Conservation (phyloP, 192 early-diverging fungal genomes). For the Entomortierella parvispora region DNA sequence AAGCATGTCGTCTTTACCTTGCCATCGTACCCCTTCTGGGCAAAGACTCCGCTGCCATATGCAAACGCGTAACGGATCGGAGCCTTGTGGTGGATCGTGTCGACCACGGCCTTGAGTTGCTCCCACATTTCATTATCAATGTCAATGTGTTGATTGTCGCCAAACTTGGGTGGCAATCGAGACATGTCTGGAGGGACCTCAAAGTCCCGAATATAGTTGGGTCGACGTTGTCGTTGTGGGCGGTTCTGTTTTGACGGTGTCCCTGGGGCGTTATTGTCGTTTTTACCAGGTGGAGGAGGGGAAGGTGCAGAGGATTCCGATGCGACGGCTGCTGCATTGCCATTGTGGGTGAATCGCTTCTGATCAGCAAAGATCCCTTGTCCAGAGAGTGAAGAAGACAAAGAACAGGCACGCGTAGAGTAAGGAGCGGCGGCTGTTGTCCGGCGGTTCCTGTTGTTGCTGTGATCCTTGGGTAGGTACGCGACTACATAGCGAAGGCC, state of each 20-base stretch:
- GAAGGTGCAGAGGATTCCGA: background rate
- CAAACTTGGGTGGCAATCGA: constrained; percentile 62
- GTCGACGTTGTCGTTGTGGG: constrained; percentile 28
- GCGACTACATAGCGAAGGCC: constrained; percentile 25
- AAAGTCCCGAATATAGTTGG: constrained; percentile 48
- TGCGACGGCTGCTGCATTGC: background rate
- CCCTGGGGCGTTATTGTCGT: background rate
- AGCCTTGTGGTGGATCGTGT: constrained; percentile 56
- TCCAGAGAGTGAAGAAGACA: background rate
- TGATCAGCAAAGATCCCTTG: background rate
- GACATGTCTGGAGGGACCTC: constrained; percentile 51
- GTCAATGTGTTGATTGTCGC: constrained; percentile 67
- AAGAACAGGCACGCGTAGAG: constrained; percentile 1
- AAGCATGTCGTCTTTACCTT: constrained; percentile 51
- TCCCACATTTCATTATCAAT: constrained; percentile 64
- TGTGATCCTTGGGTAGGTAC: constrained; percentile 26
- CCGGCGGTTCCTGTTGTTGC: background rate
- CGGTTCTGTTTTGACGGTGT: constrained; percentile 4
- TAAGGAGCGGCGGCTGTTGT: constrained; percentile 1
- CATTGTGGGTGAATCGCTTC: constrained; percentile 4
- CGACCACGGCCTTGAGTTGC: constrained; percentile 58
- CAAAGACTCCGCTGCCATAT: constrained; percentile 96
- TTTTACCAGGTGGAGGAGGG: constrained; percentile 10
- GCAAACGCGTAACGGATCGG: constrained; percentile 88
- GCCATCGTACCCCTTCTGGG: constrained; percentile 82